Base-by-base conservation (phyloP, 768 basidiomycete genomes). In the Dioszegia hungarica region DNA sequence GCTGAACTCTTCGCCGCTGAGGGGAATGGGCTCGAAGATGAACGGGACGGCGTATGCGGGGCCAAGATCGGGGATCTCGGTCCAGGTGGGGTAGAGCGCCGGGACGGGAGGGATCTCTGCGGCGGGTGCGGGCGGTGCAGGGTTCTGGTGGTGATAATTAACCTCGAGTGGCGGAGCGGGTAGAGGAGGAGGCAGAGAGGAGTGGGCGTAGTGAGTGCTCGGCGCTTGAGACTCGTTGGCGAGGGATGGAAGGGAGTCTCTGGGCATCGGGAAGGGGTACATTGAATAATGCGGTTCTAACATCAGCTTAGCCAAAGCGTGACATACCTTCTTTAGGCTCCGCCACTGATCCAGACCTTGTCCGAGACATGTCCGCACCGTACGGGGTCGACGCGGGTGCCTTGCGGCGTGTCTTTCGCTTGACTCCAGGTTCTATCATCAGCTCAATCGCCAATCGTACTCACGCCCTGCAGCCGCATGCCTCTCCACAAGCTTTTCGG, bases 241-340 rank as follows among this genome's bases (percentile, higher is more conserved):
- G 29, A 69, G 34, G 5, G 64, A 59, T 0, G 68, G 68, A 24
- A 69, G 36, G 27, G 62, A 34, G n/a, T 56, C 61, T 5, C 25
- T 53, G 24, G 68, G 68, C 24, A 70, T 50, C 3, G 68, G 68
- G 59, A 70, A 70, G 5, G 68, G 68, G 29, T 66, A 70, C n/a
- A 57, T 44, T 27, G 60, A 22, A 36, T 57, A 37, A 12, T 39
- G 38, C 8, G 59, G 38, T 28, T 64, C 63, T n/a, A 20, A 34
- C 20, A 28, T 47, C n/a, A 41, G 48, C 31, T 25, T 24, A 25
- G 11, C 14, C 49, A 25, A 27, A 10, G 10, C 17, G 5, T 9
- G 33, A 48, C 55, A 34, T 48, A 60, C 58, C 51, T 17, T 54
- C 58, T 58, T 39, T 41, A 4, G 11, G 11, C 20, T 43, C 49